A percentile compares a stretch with the other conserved stretches of the same genome.
Conservation (phyloP, 2,329 filamentous ascomycete genomes). For the Cordyceps farinosa region DNA sequence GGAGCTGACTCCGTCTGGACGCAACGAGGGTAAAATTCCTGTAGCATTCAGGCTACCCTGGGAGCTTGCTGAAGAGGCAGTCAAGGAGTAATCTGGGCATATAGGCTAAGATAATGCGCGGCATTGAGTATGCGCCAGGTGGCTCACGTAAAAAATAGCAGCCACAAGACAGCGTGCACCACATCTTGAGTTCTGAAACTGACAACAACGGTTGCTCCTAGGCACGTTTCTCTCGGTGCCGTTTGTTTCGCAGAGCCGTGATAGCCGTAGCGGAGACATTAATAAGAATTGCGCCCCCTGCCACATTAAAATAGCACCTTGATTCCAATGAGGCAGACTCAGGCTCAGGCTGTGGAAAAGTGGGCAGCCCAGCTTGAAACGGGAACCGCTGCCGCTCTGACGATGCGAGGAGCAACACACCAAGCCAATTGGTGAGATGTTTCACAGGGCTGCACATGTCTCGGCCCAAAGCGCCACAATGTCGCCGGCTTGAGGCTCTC, state of each 20-base stretch:
- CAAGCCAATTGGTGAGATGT: not conserved
- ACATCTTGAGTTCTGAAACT: not conserved
- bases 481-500: not conserved
- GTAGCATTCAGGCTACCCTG: not conserved
- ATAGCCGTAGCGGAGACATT: conserved; percentile 3
- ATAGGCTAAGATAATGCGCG: not conserved
- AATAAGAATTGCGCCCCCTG: not conserved
- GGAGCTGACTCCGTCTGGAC: not conserved
- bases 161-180: not conserved
- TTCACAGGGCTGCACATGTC: not conserved
- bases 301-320: not conserved
- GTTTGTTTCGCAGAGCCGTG: conserved; percentile 4
- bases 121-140: not conserved
- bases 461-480: not conserved
- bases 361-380: not conserved
- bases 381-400: not conserved
- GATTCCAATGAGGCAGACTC: not conserved
- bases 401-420: not conserved
- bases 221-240: not conserved
- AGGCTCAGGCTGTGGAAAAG: not conserved
- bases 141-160: not conserved
- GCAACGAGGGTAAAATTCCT: not conserved
- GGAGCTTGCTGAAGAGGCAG: not conserved
- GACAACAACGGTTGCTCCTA: not conserved
- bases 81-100: not conserved